Percentiles rank a stretch among this genome's conserved stretches.
These are phyloP conservation scores for Kwoniella botswanensis DNA, from an alignment of 768 basidiomycete genomes.

Conservation along the genomic window DNA sequence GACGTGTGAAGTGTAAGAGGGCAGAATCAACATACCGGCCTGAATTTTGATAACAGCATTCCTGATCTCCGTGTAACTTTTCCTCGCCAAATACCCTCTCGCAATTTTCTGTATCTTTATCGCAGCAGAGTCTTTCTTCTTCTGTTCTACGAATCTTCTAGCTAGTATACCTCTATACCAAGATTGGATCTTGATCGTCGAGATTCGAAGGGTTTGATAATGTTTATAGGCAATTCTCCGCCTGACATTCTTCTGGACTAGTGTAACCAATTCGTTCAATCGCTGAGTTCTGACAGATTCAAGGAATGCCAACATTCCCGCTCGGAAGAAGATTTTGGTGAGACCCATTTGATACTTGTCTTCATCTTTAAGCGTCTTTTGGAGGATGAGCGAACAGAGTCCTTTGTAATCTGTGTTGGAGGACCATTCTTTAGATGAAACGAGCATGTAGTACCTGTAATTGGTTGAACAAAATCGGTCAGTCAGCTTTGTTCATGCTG, in stretches of 20 bases:
- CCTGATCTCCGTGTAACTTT: constrained; percentile 69
- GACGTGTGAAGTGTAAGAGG: background rate
- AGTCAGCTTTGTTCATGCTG: constrained; percentile 2
- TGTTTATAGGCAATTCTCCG: constrained; percentile 80
- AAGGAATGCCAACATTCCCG: constrained; percentile 95
- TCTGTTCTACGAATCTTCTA: constrained; percentile 69
- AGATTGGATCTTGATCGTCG: constrained; percentile 85
- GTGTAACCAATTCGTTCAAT: constrained; percentile 86
- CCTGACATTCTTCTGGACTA: constrained; percentile 97
- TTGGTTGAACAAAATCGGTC: no score
- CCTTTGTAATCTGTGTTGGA: constrained; percentile 72
- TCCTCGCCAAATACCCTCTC: constrained; percentile 75
- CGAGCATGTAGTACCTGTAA: constrained; percentile 92
- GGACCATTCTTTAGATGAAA: constrained; percentile 82
- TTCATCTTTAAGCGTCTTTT: constrained; percentile 83
- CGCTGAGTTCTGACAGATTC: constrained; percentile 87
- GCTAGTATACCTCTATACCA: constrained; percentile 93
- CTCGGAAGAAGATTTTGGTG: constrained; percentile 98
- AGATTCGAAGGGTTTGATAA: constrained; percentile 71
- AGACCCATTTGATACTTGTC: constrained; percentile 97
- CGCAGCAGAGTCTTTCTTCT: constrained; percentile 77
- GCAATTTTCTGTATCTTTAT: constrained; percentile 74
- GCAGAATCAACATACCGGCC: constrained; percentile 70
- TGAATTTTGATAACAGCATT: constrained; percentile 75
- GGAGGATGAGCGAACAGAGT: constrained; percentile 82